Percentiles rank a stretch among this genome's conserved stretches.
phyloP scores from a whole-genome alignment of 2,329 filamentous ascomycete genomes.

The Daldinia eschscholtzii region DNA sequence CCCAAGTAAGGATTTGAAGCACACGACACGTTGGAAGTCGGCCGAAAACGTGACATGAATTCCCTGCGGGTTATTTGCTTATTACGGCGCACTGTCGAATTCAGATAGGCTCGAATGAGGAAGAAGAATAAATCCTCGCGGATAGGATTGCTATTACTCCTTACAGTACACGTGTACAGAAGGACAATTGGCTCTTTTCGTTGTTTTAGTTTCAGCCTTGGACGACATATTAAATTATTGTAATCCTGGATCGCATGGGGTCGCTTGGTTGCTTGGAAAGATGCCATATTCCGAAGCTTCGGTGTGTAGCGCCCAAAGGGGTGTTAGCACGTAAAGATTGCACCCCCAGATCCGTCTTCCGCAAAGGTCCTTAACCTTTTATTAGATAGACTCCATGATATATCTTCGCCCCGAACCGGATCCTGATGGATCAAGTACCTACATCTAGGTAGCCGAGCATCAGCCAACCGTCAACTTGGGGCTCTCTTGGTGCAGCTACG shows the following conservation, averaged over 20 bases:
- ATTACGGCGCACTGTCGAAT: constrained; percentile 28
- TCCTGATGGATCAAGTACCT: constrained; percentile 40
- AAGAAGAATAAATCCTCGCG: constrained; percentile 26
- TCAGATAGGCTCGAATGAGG: constrained; percentile 21
- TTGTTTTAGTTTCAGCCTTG: constrained; percentile 42
- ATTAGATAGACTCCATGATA: constrained; percentile 38
- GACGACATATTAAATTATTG: constrained; percentile 15
- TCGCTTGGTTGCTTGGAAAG: background rate
- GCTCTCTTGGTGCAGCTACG: constrained; percentile 26
- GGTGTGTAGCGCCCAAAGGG: constrained; percentile 34
- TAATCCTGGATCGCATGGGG: constrained; percentile 8
- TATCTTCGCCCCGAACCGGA: constrained; percentile 38
- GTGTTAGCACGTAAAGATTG: constrained; percentile 39
- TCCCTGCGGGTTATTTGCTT: constrained; percentile 43
- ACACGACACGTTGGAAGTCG: constrained; percentile 14
- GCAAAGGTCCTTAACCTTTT: constrained; percentile 24
- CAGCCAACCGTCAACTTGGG: constrained; percentile 19
- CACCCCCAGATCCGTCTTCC: constrained; percentile 32
- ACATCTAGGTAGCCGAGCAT: constrained; percentile 20
- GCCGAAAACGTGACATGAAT: constrained; percentile 36
- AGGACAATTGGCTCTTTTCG: constrained; percentile 19
- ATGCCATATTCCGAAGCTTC: constrained; percentile 40
- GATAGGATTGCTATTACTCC: constrained; percentile 26
- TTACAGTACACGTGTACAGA: constrained; percentile 37
- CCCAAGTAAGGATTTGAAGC: constrained; percentile 6